Evolutionary conservation across 352 stramenopile species (phyloP), one percentile per base, ranked within the genome.

Genomic region (Globisporangium lucens): DNA sequence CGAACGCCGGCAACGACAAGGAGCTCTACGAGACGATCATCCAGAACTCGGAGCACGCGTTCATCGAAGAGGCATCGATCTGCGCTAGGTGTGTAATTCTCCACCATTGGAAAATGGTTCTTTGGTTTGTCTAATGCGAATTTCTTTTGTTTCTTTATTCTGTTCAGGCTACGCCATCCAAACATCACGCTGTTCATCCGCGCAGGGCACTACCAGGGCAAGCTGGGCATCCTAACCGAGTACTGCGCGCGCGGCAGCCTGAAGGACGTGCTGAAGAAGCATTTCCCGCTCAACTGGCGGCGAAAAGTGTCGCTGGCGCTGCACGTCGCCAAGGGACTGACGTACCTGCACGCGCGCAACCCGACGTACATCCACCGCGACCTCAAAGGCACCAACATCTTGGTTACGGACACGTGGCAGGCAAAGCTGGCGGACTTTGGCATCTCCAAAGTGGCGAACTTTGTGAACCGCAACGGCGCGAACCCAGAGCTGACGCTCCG

Each of bases 161-260:
- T 24, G 24, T 24, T 24, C 17, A 51, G 84, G 22, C 67, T 91
- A 43, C 79, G 82, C 3, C 83, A 91, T 55, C 83, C 83, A 13
- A 91, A 91, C 69, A 86, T 91, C 61, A 91, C 78, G 64, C 65
- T 91, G 20, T 91, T 91, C 49, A 90, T 90, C 60, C 82, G 84
- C 61, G 75, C 88, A 51, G 80, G 78, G 38, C 84, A 75, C 20
- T 91, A 87, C 61, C 80, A 75, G 51, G 80, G 79, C 20, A 83
- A 72, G 29, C 79, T 91, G 56, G 88, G 83, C 29, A 72, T 91
- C 29, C 74, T 91, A 24, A 90, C 78, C 60, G 83, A 91, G 60
- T 91, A 87, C 56, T 91, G 83, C 46, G 63, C 83, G 20, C 81
- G 83, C 24, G 81, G 83, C 8, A 87, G 78, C n/a, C 71, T 91